These are phyloP conservation scores for Thermochaetoides thermophila DNA, from an alignment of 495 filamentous ascomycete species.

Conservation along the genomic window DNA sequence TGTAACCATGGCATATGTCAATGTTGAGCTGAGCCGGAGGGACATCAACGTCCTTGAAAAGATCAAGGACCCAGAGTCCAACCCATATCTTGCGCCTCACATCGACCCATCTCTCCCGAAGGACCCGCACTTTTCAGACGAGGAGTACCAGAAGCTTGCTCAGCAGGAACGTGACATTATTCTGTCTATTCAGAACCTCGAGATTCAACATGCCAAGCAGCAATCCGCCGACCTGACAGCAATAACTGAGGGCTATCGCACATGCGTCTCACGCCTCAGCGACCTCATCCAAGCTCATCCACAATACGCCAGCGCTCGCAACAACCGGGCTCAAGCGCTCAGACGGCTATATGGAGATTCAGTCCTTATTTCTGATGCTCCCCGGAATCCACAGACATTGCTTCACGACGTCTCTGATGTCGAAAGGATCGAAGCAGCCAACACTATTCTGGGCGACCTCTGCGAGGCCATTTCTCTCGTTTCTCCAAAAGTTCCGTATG, in stretches of 20 bases:
- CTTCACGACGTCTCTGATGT: conserved; percentile 13
- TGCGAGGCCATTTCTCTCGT: conserved; percentile 52
- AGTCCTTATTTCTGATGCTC: conserved; percentile 22
- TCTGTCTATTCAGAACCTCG: conserved; percentile 31
- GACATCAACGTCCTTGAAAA: conserved; percentile 60
- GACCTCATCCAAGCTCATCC: conserved; percentile 43
- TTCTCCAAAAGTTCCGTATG: conserved; percentile 33
- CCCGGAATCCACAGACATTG: conserved; percentile 13
- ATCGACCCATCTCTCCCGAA: conserved; percentile 44
- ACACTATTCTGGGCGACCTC: conserved; percentile 43
- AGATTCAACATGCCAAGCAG: conserved; percentile 29
- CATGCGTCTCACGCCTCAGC: conserved; percentile 30
- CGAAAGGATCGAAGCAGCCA: conserved; percentile 21
- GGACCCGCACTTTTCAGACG: conserved; percentile 40
- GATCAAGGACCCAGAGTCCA: conserved; percentile 66
- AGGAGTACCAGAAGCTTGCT: conserved; percentile 23
- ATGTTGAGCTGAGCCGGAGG: conserved; percentile 41
- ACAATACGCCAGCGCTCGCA: conserved; percentile 56
- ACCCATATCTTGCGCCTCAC: conserved; percentile 35
- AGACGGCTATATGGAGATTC: conserved; percentile 43
- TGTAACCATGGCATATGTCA: conserved; percentile 26
- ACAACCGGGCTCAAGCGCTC: conserved; percentile 62
- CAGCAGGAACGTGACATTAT: conserved; percentile 34
- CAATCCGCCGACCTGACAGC: conserved; percentile 13
- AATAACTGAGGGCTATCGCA: conserved; percentile 22